These are phyloP conservation scores for Mycena belliarum DNA, from an alignment of 768 basidiomycete species.

Conservation along the genomic window DNA sequence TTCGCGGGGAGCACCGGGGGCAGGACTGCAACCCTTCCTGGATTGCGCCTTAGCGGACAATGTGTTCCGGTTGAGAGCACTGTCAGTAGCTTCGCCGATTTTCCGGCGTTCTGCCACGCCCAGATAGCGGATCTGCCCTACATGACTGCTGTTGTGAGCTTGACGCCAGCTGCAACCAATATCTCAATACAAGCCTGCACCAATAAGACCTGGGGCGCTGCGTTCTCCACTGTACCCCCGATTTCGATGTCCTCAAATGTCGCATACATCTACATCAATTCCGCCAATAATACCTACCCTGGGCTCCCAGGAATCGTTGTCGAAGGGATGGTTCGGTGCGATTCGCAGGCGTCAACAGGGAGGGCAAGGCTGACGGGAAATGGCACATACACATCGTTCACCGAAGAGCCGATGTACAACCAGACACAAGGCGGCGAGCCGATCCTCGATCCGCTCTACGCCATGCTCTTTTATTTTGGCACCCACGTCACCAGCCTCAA, in stretches of 20 bases:
- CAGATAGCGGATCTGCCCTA: background rate
- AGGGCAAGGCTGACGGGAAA: conserved; percentile 13
- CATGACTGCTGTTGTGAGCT: background rate
- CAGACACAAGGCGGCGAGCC: conserved; percentile 19
- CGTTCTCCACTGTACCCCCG: no score
- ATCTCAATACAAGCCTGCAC: background rate
- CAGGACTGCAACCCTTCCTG: conserved; percentile 16
- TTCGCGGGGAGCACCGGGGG: conserved; percentile 17
- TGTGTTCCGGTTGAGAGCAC: conserved; percentile 7
- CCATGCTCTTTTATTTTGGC: conserved; percentile 10
- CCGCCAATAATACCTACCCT: background rate
- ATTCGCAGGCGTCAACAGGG: conserved; percentile 15
- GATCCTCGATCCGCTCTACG: conserved; percentile 18
- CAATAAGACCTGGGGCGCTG: conserved; percentile 1
- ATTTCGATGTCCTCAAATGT: background rate
- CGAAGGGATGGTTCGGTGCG: conserved; percentile 16
- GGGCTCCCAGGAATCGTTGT: background rate
- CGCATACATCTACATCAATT: conserved; percentile 12
- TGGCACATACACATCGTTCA: conserved; percentile 16
- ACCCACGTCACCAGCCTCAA: no score
- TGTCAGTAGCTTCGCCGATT: background rate
- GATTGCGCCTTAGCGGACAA: conserved; percentile 22
- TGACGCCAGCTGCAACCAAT: background rate
- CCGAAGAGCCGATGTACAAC: conserved; percentile 2
- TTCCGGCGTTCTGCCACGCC: conserved; percentile 1